Evolutionary conservation across 2,329 filamentous ascomycete genomes (phyloP), one percentile per base, ranked within the genome.

Genomic region (Exophiala sp.): DNA sequence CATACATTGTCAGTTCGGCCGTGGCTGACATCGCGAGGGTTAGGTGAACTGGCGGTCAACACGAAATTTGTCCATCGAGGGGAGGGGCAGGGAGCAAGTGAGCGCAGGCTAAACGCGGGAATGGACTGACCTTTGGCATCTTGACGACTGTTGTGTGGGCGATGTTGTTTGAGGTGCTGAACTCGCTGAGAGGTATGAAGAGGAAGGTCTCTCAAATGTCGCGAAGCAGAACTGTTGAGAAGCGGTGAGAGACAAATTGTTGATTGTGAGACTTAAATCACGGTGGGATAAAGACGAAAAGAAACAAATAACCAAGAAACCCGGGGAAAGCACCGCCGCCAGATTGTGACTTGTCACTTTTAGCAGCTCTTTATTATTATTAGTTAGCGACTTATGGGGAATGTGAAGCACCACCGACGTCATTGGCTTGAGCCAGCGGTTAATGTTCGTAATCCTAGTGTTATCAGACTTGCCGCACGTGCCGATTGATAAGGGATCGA

Each of bases 71-170:
- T n/a, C 6, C 7, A 14, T 21, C 19, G n/a, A n/a, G 21, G 47
- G 46, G 23, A 43, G 43, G 34, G 24, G 21, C 24, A 21, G 14
- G 11, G 14, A 29, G 40, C 24, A n/a, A 9, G 43, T 18, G 24
- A 22, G 50, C 8, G 21, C 3, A 19, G n/a, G 38, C 23, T 19
- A 37, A 30, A 38, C 29, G 29, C 4, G 10, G 21, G 27, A 23
- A 18, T 18, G 34, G 34, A 46, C 45, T 29, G 37, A 57, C 54
- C 27, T 57, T 54, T 29, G 48, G 48, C 54, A 57, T 57, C 10
- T 49, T 54, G 48, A 46, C 39, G 45, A 46, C 34, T 42, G 29
- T 42, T 30, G 24, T 14, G 30, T 37, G 34, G 19, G 13, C 6
- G 18, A 18, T 19, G 34, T 18, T n/a, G 18, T 13, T 19, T 21